phyloP scores from a whole-genome alignment of 768 basidiomycete genomes.

The Psilocybe azurescens region DNA sequence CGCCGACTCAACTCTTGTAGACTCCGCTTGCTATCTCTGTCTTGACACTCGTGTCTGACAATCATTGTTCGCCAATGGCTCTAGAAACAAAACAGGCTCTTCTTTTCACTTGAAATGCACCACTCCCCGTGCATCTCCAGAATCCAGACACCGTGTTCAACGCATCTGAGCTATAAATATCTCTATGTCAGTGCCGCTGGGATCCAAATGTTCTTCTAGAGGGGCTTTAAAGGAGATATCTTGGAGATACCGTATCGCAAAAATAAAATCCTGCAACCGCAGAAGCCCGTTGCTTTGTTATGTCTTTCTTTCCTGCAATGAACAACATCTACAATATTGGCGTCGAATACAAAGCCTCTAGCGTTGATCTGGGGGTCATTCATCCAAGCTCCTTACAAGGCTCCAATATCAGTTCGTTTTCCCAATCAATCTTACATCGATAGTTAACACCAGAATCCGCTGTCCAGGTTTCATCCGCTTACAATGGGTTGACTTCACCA shows the following conservation, averaged over 20 bases:
- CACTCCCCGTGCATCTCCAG: background rate
- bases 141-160: background rate
- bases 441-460: background rate
- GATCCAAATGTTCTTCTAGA: background rate
- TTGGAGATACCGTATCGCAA: background rate
- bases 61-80: background rate
- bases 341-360: conserved; percentile 9
- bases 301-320: background rate
- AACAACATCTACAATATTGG: conserved; percentile 5
- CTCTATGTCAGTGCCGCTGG: background rate
- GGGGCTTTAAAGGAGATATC: background rate
- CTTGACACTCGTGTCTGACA: conserved; percentile 2
- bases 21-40: conserved; percentile 16
- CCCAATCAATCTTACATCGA: background rate
- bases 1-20: conserved; percentile 24
- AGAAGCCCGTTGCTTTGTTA: background rate
- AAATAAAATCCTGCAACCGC: background rate
- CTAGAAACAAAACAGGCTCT: background rate
- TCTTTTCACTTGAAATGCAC: background rate
- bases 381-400: background rate
- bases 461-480: conserved; percentile 50
- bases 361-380: conserved; percentile 3
- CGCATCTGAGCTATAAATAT: conserved; percentile 1
- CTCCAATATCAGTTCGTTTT: conserved; percentile 1
- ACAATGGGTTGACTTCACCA: conserved; percentile 65